Conservation (phyloP, 306 rosid genomes). For the Sicyos baderoa region DNA sequence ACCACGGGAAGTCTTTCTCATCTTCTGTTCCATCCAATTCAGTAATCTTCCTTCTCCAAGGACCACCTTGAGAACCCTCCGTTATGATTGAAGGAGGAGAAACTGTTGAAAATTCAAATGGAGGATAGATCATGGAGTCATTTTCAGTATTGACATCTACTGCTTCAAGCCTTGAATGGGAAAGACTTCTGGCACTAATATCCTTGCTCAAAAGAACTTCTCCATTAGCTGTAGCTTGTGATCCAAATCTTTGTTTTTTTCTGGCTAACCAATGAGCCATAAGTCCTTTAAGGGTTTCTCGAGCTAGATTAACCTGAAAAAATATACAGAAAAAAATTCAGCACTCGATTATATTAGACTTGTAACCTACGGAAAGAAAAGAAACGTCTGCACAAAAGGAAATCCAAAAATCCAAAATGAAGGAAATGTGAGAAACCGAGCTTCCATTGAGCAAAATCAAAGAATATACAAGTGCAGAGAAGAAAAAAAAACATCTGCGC, state of each 20-base stretch:
- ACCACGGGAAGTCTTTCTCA: conserved; percentile 91
- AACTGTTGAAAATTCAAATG: conserved; percentile 74
- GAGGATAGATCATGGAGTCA: conserved; percentile 82
- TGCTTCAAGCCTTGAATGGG: conserved; percentile 72
- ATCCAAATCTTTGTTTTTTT: conserved; percentile 73
- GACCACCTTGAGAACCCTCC: conserved; percentile 93
- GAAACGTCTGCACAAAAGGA: too few species aligned
- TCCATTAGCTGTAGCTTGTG: conserved; percentile 64
- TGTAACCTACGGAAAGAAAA: conserved; percentile 19
- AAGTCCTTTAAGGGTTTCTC: conserved; percentile 96
- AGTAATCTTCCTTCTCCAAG: conserved; percentile 89
- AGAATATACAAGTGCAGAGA: neutral
- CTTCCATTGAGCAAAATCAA: neutral
- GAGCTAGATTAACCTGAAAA: conserved; percentile 78
- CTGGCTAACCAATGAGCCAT: conserved; percentile 76
- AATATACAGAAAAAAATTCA: neutral
- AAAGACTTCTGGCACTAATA: conserved; percentile 50
- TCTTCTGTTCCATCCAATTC: conserved; percentile 90
- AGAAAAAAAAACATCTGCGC: neutral
- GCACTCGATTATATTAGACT: conserved; percentile 12
- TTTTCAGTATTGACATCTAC: conserved; percentile 72
- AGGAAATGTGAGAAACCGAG: neutral
- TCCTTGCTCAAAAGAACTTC: conserved; percentile 77
- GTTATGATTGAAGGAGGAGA: conserved; percentile 89
- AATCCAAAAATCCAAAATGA: too few species aligned